Percentiles rank a stretch among this genome's conserved stretches.
Evolutionary conservation across 352 stramenopile genomes (phyloP).

Genomic region (Globisporangium canariense): DNA sequence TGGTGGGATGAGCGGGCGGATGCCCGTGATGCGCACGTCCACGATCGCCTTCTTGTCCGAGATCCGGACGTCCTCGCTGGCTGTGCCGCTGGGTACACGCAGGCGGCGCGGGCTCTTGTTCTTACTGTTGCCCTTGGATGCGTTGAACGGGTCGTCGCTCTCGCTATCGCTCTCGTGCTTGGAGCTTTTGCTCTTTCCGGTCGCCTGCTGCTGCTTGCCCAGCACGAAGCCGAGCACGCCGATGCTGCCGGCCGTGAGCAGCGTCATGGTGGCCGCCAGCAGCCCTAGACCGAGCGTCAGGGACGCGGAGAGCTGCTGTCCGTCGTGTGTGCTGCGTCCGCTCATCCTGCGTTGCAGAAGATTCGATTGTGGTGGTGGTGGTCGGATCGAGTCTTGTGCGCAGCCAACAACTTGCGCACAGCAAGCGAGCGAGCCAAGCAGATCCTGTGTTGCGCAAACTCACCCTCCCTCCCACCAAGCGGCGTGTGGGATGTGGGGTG

Average conservation of each 20-base stretch:
- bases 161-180: slow-evolving; percentile 19
- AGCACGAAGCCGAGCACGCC: slow-evolving; percentile 69
- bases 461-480: not conserved
- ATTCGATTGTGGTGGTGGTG: not conserved
- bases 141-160: slow-evolving; percentile 15
- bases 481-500: not conserved
- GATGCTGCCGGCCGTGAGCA: slow-evolving; percentile 68
- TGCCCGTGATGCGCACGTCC: slow-evolving; percentile 84
- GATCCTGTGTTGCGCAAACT: slow-evolving; percentile 15
- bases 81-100: slow-evolving; percentile 61
- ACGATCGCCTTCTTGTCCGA: slow-evolving; percentile 83
- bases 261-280: slow-evolving; percentile 66
- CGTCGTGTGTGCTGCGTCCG: slow-evolving; percentile 22
- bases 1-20: slow-evolving; percentile 83
- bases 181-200: slow-evolving; percentile 13
- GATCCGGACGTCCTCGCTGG: slow-evolving; percentile 79
- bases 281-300: slow-evolving; percentile 65
- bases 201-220: slow-evolving; percentile 27
- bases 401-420: not conserved
- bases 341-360: slow-evolving; percentile 2
- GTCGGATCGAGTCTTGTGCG: not conserved
- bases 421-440: not conserved
- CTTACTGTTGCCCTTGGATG: slow-evolving; percentile 8
- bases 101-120: slow-evolving; percentile 31
- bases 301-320: slow-evolving; percentile 38